Evolutionary conservation across 192 early-diverging fungal species (phyloP).

Genomic region (Entomortierella beljakovae): DNA sequence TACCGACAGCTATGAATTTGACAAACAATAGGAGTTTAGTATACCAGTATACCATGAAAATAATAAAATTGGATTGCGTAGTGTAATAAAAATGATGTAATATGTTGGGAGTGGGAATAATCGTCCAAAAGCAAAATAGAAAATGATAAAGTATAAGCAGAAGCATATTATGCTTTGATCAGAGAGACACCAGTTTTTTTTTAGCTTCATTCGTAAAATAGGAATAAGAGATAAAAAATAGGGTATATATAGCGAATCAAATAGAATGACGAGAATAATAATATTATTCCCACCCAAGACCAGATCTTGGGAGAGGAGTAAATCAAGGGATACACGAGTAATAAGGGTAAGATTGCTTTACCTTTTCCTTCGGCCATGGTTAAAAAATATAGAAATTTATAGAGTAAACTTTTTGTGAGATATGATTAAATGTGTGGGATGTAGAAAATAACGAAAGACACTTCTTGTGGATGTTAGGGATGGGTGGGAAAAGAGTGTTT

Average conservation of each 20-base stretch:
- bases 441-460: not conserved
- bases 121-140: too few relatives aligned
- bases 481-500: not conserved
- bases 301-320: not conserved
- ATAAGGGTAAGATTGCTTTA: not conserved
- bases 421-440: not conserved
- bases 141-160: too few relatives aligned
- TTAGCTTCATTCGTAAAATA: not conserved
- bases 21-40: too few relatives aligned
- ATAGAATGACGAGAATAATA: too few relatives aligned
- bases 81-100: too few relatives aligned
- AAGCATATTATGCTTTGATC: too few relatives aligned
- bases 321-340: not conserved
- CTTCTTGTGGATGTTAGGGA: not conserved
- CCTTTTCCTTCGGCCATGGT: conserved; percentile 27
- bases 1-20: conserved; percentile 61
- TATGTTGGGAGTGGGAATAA: too few relatives aligned
- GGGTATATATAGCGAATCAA: not conserved
- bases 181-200: too few relatives aligned
- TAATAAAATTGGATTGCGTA: too few relatives aligned
- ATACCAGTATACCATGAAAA: too few relatives aligned
- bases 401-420: not conserved
- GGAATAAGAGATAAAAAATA: not conserved
- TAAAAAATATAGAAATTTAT: not conserved
- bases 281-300: too few relatives aligned